Evolutionary conservation across 345 rosid species (phyloP).

Genomic region (Rhizophora mangle): DNA sequence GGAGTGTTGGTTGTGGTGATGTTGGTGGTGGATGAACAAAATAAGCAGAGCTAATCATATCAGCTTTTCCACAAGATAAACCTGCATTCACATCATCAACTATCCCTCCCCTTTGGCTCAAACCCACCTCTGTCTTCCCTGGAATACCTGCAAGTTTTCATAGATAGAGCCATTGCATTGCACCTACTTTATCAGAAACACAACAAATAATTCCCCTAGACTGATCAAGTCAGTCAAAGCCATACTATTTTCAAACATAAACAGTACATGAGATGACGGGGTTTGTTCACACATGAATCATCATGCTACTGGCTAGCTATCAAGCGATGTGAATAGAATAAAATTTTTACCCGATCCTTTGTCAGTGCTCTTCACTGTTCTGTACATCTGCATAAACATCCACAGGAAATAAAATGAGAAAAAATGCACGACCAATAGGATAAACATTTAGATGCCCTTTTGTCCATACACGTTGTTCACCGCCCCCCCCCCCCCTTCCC

Average conservation of each 20-base stretch:
- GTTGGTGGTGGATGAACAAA: too few relatives aligned
- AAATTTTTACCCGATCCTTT: slow-evolving; percentile 63
- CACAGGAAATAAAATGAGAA: slow-evolving; percentile 21
- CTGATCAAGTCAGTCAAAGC: slow-evolving; percentile 15
- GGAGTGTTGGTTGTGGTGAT: too few relatives aligned
- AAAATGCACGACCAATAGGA: slow-evolving; percentile 37
- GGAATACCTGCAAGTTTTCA: slow-evolving; percentile 40
- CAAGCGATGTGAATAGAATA: slow-evolving; percentile 18
- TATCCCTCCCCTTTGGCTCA: slow-evolving; percentile 29
- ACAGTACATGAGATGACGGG: slow-evolving; percentile 24
- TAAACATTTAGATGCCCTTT: slow-evolving; percentile 44
- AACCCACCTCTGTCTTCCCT: slow-evolving; percentile 36
- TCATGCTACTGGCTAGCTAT: not conserved
- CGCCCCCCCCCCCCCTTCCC: slow-evolving; percentile 24
- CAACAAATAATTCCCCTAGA: slow-evolving; percentile 21
- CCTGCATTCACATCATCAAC: slow-evolving; percentile 28
- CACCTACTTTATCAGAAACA: slow-evolving; percentile 35
- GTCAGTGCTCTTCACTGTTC: slow-evolving; percentile 97
- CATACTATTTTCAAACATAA: slow-evolving; percentile 13
- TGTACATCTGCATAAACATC: slow-evolving; percentile 89
- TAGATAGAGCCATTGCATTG: slow-evolving; percentile 18
- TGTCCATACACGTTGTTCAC: slow-evolving; percentile 46
- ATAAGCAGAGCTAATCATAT: too few relatives aligned
- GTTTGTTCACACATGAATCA: slow-evolving; percentile 12
- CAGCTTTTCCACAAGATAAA: slow-evolving; percentile 16